These are phyloP conservation scores for Pleurotus giganteus DNA, from an alignment of 768 basidiomycete genomes.

Conservation along the genomic window DNA sequence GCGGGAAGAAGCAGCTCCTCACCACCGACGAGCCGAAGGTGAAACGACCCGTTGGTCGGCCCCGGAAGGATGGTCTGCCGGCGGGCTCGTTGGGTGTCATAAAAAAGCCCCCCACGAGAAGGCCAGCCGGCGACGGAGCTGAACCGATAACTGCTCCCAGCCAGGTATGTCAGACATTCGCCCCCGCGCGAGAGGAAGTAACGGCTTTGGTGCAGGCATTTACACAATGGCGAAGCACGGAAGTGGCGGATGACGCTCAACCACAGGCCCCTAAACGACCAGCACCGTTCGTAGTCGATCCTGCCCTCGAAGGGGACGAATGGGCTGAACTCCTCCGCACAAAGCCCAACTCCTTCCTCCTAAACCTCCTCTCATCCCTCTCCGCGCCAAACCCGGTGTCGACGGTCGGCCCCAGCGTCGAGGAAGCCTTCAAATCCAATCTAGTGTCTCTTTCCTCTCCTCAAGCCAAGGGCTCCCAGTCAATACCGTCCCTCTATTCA, in stretches of 20 bases:
- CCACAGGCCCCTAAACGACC: neutral
- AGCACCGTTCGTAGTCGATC: constrained; percentile 41
- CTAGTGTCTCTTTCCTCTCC: constrained; percentile 56
- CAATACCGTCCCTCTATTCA: constrained; percentile 71
- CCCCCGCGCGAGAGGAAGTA: neutral
- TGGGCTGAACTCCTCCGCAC: constrained; percentile 62
- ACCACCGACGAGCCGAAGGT: constrained; percentile 48
- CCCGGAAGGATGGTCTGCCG: constrained; percentile 79
- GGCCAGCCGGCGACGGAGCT: neutral
- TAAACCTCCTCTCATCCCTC: constrained; percentile 53
- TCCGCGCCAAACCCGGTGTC: constrained; percentile 64
- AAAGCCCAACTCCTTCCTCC: constrained; percentile 57
- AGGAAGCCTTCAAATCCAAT: constrained; percentile 79
- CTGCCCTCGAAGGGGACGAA: constrained; percentile 54
- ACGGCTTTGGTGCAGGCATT: neutral
- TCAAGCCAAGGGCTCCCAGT: constrained; percentile 38
- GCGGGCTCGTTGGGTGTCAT: constrained; percentile 61
- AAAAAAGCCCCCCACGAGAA: constrained; percentile 26
- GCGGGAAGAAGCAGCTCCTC: constrained; percentile 62
- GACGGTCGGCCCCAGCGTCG: constrained; percentile 58
- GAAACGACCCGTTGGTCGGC: constrained; percentile 79
- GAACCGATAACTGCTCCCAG: neutral
- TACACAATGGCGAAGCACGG: constrained; percentile 5
- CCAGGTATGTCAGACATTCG: neutral
- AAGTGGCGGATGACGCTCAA: neutral